Evolutionary conservation across 352 stramenopile species (phyloP), one percentile per base, ranked within the genome.

Genomic region (Plasmopara viticola): DNA sequence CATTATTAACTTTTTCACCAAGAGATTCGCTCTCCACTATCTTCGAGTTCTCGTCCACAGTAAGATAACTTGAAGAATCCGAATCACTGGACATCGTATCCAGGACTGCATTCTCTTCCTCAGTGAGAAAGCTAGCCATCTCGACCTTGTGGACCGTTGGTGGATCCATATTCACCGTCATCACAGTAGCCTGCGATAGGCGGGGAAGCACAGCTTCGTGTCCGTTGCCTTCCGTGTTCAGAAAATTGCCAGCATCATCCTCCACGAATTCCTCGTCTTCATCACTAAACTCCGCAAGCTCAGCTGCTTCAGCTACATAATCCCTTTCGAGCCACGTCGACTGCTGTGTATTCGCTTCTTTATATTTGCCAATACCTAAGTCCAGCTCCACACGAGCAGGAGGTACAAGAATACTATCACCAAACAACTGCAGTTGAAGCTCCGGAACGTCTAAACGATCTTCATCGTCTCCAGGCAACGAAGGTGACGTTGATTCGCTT

Each of bases 341-440:
- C 15, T 51, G 50, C 46, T 60, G 54, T 5, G 37, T 67, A 30
- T 64, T 67, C 0, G 56, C 53, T 15, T 82, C 51, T 44, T 75
- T 76, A 57, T 88, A 88, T 54, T 72, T 79, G 18, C 68, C 77
- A 38, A 85, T 63, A 20, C 71, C 74, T 28, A 86, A 45, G 51
- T 81, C 70, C 6, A 79, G 52, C 30, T 79, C 59, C 15, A 74
- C 62, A 17, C 47, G 43, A 31, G 51, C 47, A 38, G 53, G 9
- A 8, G 60, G n/a, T 9, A 15, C 49, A 20, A 68, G 37, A 42
- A 64, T 64, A 28, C 38, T 70, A 25, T 62, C 56, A n/a, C 59
- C 44, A 44, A 72, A 28, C 17, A 71, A 34, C 42, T 72, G 59
- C 28, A 60, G 44, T 37, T 65, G 64, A 14, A 62, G 53, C 47